Evolutionary conservation across 2,329 filamentous ascomycete species (phyloP).

Genomic region (Ploettnerulaceae sp.): DNA sequence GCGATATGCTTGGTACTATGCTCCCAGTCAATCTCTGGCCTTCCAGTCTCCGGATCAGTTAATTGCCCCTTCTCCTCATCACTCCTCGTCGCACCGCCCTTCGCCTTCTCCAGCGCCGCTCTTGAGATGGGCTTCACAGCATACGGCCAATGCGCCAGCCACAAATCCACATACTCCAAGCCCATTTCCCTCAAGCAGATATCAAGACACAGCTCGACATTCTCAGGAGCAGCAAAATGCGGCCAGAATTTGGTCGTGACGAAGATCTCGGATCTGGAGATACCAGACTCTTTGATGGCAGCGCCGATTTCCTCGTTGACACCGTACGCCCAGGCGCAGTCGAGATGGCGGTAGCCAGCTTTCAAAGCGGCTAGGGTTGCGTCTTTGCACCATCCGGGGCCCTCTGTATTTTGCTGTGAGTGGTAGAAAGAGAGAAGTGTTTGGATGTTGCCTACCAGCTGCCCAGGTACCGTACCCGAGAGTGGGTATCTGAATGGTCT

Average conservation of each 20-base stretch:
- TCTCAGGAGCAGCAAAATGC: conserved; percentile 10
- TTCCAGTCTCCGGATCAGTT: conserved; percentile 3
- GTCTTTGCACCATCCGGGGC: conserved; percentile 14
- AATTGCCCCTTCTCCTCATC: neutral
- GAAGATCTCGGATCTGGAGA: conserved; percentile 38
- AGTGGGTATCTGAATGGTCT: conserved; percentile 13
- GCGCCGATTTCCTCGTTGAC: conserved; percentile 33
- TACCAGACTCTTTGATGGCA: conserved; percentile 36
- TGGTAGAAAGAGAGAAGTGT: neutral
- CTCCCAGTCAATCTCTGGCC: conserved; percentile 14
- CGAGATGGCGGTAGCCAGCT: conserved; percentile 9
- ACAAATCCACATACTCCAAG: conserved; percentile 70
- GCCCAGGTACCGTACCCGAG: conserved; percentile 16
- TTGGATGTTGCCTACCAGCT: neutral
- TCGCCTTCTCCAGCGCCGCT: conserved; percentile 11
- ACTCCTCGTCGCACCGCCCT: neutral
- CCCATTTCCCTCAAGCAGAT: conserved; percentile 67
- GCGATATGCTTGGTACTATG: conserved; percentile 10
- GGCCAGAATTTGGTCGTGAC: conserved; percentile 53
- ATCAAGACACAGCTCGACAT: conserved; percentile 60
- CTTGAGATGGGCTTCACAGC: conserved; percentile 6
- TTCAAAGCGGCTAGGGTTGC: conserved; percentile 14
- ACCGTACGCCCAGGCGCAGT: conserved; percentile 9
- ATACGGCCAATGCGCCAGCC: conserved; percentile 57
- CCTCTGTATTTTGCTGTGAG: neutral